Percentiles rank a stretch among this genome's conserved stretches.
Conservation (phyloP, 257 asterid genomes). For the Primulina huaijiensis region DNA sequence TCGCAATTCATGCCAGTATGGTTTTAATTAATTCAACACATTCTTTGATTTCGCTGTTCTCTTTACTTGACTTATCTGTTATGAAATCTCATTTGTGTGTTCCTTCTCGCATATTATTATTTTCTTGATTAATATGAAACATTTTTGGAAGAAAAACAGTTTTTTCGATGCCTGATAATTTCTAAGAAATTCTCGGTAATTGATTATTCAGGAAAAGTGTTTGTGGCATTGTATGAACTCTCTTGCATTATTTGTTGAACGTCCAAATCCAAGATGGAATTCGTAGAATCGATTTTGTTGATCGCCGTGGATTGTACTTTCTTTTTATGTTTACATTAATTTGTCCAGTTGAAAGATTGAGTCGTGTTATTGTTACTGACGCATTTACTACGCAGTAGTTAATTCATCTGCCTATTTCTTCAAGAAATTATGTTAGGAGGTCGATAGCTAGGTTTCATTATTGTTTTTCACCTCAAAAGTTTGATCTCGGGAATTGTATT, state of each 20-base stretch:
- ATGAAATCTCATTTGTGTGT: background rate
- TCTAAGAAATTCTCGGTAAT: no score
- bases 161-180: no score
- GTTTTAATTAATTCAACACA: background rate
- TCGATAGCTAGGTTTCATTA: conserved; percentile 65
- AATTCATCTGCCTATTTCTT: conserved; percentile 91
- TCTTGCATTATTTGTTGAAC: background rate
- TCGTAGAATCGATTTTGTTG: background rate
- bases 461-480: background rate
- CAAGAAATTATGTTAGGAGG: conserved; percentile 68
- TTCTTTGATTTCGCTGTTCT: background rate
- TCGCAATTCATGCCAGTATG: conserved; percentile 91
- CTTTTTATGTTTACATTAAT: conserved; percentile 11
- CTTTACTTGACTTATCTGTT: background rate
- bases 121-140: background rate
- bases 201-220: no score
- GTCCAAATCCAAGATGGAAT: background rate
- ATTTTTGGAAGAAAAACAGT: background rate
- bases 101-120: background rate
- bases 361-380: conserved; percentile 75
- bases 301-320: background rate
- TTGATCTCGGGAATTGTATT: background rate
- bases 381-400: conserved; percentile 80
- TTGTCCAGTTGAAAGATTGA: conserved; percentile 81
- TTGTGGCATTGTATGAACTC: background rate